Evolutionary conservation across 2,329 filamentous ascomycete genomes (phyloP).

Genomic region (Fusarium lyarnte): DNA sequence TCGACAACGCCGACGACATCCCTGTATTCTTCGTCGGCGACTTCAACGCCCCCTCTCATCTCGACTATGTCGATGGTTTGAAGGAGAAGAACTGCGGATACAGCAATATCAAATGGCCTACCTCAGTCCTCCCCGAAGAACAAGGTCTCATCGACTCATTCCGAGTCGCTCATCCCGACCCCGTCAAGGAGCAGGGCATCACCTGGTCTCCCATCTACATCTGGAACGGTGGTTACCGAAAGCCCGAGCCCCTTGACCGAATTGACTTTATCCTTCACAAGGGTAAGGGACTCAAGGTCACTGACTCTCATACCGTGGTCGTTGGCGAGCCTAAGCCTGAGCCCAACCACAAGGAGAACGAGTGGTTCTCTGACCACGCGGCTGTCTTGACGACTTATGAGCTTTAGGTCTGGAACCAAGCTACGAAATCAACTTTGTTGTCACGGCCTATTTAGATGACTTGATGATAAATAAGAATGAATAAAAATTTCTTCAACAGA

Average conservation of each 20-base stretch:
- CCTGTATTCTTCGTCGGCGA: slow-evolving; percentile 54
- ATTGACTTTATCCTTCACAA: slow-evolving; percentile 57
- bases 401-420: slow-evolving; percentile 16
- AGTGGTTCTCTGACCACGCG: slow-evolving; percentile 56
- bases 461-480: slow-evolving; percentile 7
- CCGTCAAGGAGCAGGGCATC: slow-evolving; percentile 44
- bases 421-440: neutral
- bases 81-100: slow-evolving; percentile 50
- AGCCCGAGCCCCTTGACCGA: slow-evolving; percentile 54
- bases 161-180: slow-evolving; percentile 50
- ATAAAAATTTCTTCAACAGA: neutral
- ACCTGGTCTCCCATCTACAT: slow-evolving; percentile 55
- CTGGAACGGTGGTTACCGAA: slow-evolving; percentile 45
- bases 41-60: slow-evolving; percentile 56
- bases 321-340: slow-evolving; percentile 48
- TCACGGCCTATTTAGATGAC: slow-evolving; percentile 9
- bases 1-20: slow-evolving; percentile 44
- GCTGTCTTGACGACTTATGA: slow-evolving; percentile 46
- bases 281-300: slow-evolving; percentile 45
- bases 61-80: slow-evolving; percentile 51
- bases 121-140: slow-evolving; percentile 48
- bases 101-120: slow-evolving; percentile 51
- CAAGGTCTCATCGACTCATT: slow-evolving; percentile 54
- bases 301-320: slow-evolving; percentile 45
- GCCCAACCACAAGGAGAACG: slow-evolving; percentile 50